Evolutionary conservation across 2,329 filamentous ascomycete species (phyloP).

Genomic region (Calonectria hawksworthii): DNA sequence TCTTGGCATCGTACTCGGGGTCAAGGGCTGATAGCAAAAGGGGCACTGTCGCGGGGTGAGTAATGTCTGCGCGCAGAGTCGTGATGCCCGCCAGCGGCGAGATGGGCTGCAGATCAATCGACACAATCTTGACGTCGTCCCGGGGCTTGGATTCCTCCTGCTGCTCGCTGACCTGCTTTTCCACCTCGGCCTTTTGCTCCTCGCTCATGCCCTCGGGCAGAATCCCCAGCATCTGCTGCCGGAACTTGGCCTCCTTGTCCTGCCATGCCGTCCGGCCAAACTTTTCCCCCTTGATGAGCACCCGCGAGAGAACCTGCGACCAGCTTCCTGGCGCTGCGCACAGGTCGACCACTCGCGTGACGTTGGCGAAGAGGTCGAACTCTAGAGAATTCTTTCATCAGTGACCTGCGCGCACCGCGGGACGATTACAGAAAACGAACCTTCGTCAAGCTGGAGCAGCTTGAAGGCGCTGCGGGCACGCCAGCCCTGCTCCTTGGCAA

Average conservation of each 20-base stretch:
- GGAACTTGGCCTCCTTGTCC: conserved; percentile 80
- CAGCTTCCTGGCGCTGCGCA: conserved; percentile 97
- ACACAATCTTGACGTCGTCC: conserved; percentile 90
- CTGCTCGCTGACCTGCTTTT: conserved; percentile 33
- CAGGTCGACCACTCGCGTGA: conserved; percentile 93
- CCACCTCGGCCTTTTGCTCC: conserved; percentile 35
- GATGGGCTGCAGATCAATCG: conserved; percentile 97
- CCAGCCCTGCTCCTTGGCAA: conserved; percentile 99
- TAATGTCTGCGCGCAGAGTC: conserved; percentile 95
- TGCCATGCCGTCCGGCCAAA: conserved; percentile 91
- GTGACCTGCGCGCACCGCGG: neutral
- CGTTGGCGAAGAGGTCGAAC: conserved; percentile 92
- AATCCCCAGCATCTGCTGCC: conserved; percentile 71
- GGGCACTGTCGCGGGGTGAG: conserved; percentile 94
- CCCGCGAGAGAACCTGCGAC: conserved; percentile 95
- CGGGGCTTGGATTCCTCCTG: conserved; percentile 59
- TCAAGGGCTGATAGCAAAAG: conserved; percentile 89
- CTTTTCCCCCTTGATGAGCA: conserved; percentile 93
- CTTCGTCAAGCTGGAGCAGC: conserved; percentile 92
- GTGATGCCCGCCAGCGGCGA: conserved; percentile 92
- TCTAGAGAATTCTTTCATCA: conserved; percentile 63
- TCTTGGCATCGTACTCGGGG: conserved; percentile 69
- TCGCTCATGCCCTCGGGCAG: conserved; percentile 52
- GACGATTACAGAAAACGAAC: conserved; percentile 51
- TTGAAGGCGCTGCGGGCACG: conserved; percentile 97